phyloP scores from a whole-genome alignment of 1,284 basidiomycete species.

The Paramarasmius palmivorus region DNA sequence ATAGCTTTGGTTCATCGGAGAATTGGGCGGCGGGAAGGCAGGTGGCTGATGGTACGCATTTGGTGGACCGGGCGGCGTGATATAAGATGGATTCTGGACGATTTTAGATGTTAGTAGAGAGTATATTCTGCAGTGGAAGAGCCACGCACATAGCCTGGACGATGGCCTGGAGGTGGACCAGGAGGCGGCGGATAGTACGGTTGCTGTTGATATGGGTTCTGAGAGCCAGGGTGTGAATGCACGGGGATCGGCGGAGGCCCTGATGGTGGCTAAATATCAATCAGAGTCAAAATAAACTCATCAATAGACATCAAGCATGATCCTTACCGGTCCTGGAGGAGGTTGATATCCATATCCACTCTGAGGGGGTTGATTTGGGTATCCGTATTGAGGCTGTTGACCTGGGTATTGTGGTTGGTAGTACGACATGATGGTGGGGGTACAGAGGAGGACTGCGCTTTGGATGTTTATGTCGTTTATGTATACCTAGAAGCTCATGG shows the following conservation, averaged over 20 bases:
- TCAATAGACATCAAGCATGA: no score
- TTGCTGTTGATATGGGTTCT: slow-evolving; percentile 8
- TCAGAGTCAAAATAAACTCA: no score
- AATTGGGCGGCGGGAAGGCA: background rate
- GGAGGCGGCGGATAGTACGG: slow-evolving; percentile 16
- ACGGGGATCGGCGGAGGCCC: background rate
- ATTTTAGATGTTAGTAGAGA: background rate
- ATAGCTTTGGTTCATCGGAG: background rate
- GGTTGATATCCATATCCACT: no score
- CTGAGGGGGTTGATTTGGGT: no score
- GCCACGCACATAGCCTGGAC: slow-evolving; percentile 11
- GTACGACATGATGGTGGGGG: no score
- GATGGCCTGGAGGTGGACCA: slow-evolving; percentile 15
- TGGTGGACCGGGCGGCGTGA: slow-evolving; percentile 1
- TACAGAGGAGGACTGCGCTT: no score
- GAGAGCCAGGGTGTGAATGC: background rate
- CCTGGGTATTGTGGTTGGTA: no score
- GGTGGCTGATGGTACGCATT: background rate
- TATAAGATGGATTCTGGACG: slow-evolving; percentile 3
- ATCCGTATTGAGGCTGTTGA: no score
- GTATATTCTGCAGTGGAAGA: slow-evolving; percentile 6
- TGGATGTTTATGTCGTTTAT: no score
- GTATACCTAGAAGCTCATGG: no score
- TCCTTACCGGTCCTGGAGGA: no score
- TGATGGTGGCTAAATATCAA: background rate